Base-by-base conservation (phyloP, 2,329 filamentous ascomycete species). In the Colletotrichum musicola region DNA sequence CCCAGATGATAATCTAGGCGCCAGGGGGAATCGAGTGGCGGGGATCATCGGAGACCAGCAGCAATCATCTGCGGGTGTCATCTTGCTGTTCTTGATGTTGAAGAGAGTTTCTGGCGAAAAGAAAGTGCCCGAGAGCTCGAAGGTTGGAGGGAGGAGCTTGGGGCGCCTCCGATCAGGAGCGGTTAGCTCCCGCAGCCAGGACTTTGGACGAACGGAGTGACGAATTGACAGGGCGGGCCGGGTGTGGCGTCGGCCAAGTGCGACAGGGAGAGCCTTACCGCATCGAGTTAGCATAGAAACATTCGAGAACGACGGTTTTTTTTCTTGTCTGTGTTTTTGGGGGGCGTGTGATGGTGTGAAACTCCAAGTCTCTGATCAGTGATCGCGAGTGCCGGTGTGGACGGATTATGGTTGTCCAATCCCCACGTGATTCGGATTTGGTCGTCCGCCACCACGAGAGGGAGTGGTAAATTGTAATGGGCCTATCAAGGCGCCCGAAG, bases 241-340 rank as follows among this genome's bases (percentile, higher is more conserved):
- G 63, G 40, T 68, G 67, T 69, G 67, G 67, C 63, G 57, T 58
- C 30, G 67, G 55, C 62, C 54, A 65, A 51, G 42, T 35, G 46
- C 35, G 46, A 53, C 20, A 54, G 47, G 18, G 30, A 20, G 56
- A 30, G 18, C 44, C n/a, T 46, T 53, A 6, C 42, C 51, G n/a
- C 13, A 58, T 66, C 38, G 27, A 58, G 44, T 54, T 68, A 68
- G 62, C 49, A 60, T 27, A 3, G 55, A 65, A 68, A 51, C 22
- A 42, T 65, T 68, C 63, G 57, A 69, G 63, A 69, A 69, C 57
- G 38, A 20, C 25, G 46, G 67, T 44, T 20, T 18, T 25, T 51
- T 59, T 63, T 30, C 25, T 10, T 35, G 30, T 10, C 30, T 10
- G 38, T 25, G 5, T 40, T 40, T 40, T 22, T 40, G 20, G 20